Base-by-base conservation (phyloP, 768 basidiomycete species). In the Mycena chlorophos region DNA sequence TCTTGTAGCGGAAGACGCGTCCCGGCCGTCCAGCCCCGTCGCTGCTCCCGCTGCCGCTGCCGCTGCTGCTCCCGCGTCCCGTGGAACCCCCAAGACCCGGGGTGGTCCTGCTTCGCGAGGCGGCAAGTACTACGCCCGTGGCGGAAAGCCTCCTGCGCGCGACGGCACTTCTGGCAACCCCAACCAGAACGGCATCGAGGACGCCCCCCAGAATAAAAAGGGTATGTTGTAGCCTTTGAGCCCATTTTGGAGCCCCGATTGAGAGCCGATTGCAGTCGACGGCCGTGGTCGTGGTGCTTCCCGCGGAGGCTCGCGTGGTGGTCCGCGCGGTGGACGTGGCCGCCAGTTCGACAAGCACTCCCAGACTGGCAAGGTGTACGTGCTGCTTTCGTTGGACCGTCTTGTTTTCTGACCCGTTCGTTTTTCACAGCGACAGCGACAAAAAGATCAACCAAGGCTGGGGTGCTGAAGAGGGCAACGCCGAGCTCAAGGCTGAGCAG, bases 371-470 rank as follows among this genome's bases (percentile, higher is more conserved):
- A 89, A 88, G 74, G 86, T 79, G 89, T 89, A 65, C 60, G 87
- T 79, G 20, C 19, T 40, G 56, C 58, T 46, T 23, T 27, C 27
- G 17, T n/a, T 54, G 27, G 29, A 17, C n/a, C n/a, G n/a, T n/a
- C n/a, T 37, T 14, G 42, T 39, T 48, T 49, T 57, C 60, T 54
- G 56, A 52, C 63, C 29, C 50, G n/a, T n/a, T n/a, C n/a, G n/a
- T n/a, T 50, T 56, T 55, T 46, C 55, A 13, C 60, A 94, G 91
- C 70, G 96, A 98, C 75, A 88, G 91, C 42, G 91, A 94, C 64
- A 98, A 98, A 83, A 93, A 92, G 78, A 75, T 95, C 65, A 89
- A 92, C 70, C 89, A 93, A 68, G 88, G 87, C 62, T 98, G 96
- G 96, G 96, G 96, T 61, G 91, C 89, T 38, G 92, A 94, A 61